Percentiles rank a stretch among this genome's conserved stretches.
These are phyloP conservation scores for Puya raimondii DNA, from an alignment of 176 grass and related monocot genomes.

Conservation along the genomic window DNA sequence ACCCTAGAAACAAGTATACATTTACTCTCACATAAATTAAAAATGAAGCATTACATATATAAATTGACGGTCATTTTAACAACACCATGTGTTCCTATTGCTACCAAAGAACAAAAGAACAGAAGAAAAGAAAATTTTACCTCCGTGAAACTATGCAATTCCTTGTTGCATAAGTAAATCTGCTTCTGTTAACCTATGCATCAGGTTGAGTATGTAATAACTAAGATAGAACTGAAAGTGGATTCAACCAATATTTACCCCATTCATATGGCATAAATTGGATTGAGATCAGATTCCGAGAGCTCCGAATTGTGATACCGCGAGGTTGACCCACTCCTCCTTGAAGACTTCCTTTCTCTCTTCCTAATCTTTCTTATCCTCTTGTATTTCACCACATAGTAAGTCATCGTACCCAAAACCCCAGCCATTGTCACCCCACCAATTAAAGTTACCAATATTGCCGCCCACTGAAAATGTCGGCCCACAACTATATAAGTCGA, in stretches of 20 bases:
- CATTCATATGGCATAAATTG: constrained; percentile 86
- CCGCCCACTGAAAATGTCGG: constrained; percentile 64
- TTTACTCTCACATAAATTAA: too few species aligned
- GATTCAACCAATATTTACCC: too few species aligned
- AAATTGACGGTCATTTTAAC: too few species aligned
- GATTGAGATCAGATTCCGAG: constrained; percentile 68
- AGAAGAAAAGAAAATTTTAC: too few species aligned
- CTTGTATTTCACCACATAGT: constrained; percentile 91
- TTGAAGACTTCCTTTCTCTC: constrained; percentile 63
- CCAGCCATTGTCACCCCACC: constrained; percentile 79
- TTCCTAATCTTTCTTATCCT: constrained; percentile 63
- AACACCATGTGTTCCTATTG: too few species aligned
- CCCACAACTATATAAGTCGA: constrained; percentile 89
- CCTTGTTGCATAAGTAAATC: too few species aligned
- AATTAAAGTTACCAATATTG: constrained; percentile 75
- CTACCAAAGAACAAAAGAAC: too few species aligned
- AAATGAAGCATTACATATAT: too few species aligned
- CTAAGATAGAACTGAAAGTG: too few species aligned
- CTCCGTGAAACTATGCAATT: too few species aligned
- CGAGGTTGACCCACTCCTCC: constrained; percentile 70
- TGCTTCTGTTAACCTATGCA: constrained; percentile 24
- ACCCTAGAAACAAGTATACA: too few species aligned
- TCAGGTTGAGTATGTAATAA: neutral
- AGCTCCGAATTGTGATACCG: constrained; percentile 75
- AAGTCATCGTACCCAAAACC: constrained; percentile 94